phyloP scores from a whole-genome alignment of 805 yeast genomes.

The Maudiozyma pseudohumilis region DNA sequence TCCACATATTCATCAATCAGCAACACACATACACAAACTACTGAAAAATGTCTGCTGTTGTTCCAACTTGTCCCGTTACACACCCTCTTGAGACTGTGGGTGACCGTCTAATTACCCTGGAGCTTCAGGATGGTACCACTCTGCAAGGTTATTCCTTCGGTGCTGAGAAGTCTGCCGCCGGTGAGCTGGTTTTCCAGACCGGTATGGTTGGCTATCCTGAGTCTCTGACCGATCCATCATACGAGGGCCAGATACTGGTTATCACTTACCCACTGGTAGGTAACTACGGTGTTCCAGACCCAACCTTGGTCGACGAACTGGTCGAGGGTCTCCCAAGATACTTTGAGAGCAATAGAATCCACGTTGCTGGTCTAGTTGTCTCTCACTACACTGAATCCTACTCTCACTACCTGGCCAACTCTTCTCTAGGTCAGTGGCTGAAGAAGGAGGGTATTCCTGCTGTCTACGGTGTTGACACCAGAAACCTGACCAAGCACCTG shows the following conservation, averaged over 20 bases:
- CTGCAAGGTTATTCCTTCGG: conserved; percentile 96
- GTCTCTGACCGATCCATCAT: conserved; percentile 95
- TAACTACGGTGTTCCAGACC: conserved; percentile 97
- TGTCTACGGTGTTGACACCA: conserved; percentile 94
- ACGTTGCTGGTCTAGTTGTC: conserved; percentile 92
- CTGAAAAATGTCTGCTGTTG: conserved; percentile 29
- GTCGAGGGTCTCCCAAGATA: conserved; percentile 74
- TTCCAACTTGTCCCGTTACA: conserved; percentile 72
- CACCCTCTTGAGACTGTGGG: conserved; percentile 83
- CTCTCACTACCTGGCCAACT: conserved; percentile 86
- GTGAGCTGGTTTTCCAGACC: conserved; percentile 98
- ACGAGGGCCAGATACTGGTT: conserved; percentile 93
- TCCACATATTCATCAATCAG: too few species aligned
- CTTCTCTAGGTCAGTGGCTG: conserved; percentile 90
- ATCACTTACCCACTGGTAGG: conserved; percentile 96
- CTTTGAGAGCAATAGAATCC: conserved; percentile 88
- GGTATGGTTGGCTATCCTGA: conserved; percentile 99
- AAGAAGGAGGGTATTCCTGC: conserved; percentile 90
- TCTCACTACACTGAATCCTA: conserved; percentile 95
- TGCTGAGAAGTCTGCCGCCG: conserved; percentile 79
- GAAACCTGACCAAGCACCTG: conserved; percentile 85
- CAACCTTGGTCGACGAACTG: conserved; percentile 61
- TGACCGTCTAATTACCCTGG: conserved; percentile 77
- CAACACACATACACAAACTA: too few species aligned
- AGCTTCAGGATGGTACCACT: conserved; percentile 75